A percentile compares a stretch with the other conserved stretches of the same genome.
Evolutionary conservation across 257 asterid species (phyloP).

Genomic region (Ilex aquifolium): DNA sequence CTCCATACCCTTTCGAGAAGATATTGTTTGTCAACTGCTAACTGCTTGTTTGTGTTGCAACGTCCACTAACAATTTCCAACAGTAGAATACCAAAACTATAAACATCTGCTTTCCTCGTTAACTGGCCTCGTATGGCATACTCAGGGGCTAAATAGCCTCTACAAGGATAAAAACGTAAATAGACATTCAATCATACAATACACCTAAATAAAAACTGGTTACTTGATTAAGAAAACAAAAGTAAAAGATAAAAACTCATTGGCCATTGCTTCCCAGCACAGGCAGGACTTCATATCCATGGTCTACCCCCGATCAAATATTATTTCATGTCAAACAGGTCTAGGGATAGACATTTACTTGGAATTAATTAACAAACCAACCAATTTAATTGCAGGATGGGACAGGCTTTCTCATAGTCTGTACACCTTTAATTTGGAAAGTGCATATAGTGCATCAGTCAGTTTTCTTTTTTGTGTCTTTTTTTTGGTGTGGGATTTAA

Average conservation of each 20-base stretch:
- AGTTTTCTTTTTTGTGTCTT: too few species aligned
- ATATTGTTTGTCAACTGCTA: slow-evolving; percentile 51
- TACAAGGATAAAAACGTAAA: slow-evolving; percentile 19
- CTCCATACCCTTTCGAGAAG: slow-evolving; percentile 73
- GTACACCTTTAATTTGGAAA: too few species aligned
- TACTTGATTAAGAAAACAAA: neutral
- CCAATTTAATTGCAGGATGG: too few species aligned
- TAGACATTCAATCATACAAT: slow-evolving; percentile 1
- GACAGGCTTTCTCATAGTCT: too few species aligned
- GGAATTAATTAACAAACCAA: too few species aligned
- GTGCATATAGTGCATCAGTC: too few species aligned
- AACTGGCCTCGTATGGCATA: slow-evolving; percentile 78
- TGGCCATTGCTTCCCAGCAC: neutral
- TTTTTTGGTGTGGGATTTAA: too few species aligned
- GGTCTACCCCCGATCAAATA: neutral
- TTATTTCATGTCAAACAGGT: neutral
- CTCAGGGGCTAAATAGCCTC: slow-evolving; percentile 98
- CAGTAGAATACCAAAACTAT: slow-evolving; percentile 79
- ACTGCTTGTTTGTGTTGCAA: slow-evolving; percentile 56
- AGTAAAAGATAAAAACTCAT: neutral
- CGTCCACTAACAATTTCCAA: slow-evolving; percentile 84
- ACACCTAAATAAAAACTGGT: neutral
- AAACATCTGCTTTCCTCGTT: slow-evolving; percentile 85
- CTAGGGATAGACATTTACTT: too few species aligned
- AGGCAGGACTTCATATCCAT: neutral